These are phyloP conservation scores for Globisporangium ultimum DNA, from an alignment of 352 stramenopile genomes.

Conservation along the genomic window DNA sequence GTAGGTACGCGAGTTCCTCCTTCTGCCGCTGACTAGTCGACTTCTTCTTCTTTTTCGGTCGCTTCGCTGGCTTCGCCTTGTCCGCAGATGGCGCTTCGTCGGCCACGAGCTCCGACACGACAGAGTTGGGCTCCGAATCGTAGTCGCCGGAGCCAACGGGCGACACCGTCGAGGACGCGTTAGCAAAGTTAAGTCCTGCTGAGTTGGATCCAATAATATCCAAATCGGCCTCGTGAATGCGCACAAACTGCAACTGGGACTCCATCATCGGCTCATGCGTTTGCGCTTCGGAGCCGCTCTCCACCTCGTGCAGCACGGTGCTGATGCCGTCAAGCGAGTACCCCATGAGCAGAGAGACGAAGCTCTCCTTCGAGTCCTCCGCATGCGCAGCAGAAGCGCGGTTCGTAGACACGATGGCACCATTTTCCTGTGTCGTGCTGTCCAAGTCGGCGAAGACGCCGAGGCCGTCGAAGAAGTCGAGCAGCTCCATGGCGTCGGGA, in stretches of 20 bases:
- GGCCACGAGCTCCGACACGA: neutral
- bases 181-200: neutral
- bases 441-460: neutral
- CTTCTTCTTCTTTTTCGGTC: slow-evolving; percentile 7
- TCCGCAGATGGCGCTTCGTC: too few species aligned
- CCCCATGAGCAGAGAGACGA: too few species aligned
- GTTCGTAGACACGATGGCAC: too few species aligned
- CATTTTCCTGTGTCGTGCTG: too few species aligned
- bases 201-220: neutral
- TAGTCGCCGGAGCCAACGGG: neutral
- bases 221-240: neutral
- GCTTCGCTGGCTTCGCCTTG: neutral
- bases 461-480: slow-evolving; percentile 9
- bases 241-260: neutral
- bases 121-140: neutral
- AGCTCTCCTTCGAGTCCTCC: too few species aligned
- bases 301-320: slow-evolving; percentile 1
- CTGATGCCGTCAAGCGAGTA: too few species aligned
- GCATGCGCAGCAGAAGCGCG: too few species aligned
- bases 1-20: slow-evolving; percentile 12
- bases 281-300: neutral
- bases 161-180: too few species aligned
- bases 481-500: neutral
- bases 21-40: slow-evolving; percentile 12
- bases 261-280: neutral